A percentile compares a stretch with the other conserved stretches of the same genome.
These are phyloP conservation scores for Saccharomyces hybrid DNA, from an alignment of 1,139 yeast genomes.

Conservation along the genomic window DNA sequence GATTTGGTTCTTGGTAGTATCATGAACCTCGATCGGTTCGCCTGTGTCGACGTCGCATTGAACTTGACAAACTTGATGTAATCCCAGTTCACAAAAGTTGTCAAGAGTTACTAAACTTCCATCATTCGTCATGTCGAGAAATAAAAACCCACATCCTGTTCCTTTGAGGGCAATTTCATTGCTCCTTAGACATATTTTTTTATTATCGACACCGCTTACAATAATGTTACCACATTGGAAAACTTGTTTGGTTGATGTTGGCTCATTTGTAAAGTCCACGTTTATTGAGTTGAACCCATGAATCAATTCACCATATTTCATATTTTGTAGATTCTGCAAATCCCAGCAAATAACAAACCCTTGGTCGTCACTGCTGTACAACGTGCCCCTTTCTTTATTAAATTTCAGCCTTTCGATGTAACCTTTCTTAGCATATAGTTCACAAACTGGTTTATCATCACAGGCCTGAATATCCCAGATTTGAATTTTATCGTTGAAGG, in stretches of 20 bases:
- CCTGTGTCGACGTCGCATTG: neutral
- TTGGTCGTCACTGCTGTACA: slow-evolving; percentile 24
- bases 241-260: slow-evolving; percentile 6
- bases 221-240: slow-evolving; percentile 25
- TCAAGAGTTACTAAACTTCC: neutral
- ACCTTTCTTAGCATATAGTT: slow-evolving; percentile 21
- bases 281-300: slow-evolving; percentile 20
- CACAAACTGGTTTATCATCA: slow-evolving; percentile 14
- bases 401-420: slow-evolving; percentile 16
- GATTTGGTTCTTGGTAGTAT: neutral
- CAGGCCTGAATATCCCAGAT: slow-evolving; percentile 25
- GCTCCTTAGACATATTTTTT: neutral
- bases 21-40: neutral
- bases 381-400: slow-evolving; percentile 11
- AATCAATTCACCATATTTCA: slow-evolving; percentile 16
- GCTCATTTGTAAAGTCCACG: slow-evolving; percentile 5
- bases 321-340: slow-evolving; percentile 10
- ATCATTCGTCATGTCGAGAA: neutral
- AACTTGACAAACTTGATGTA: slow-evolving; percentile 2
- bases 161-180: neutral
- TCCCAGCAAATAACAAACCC: slow-evolving; percentile 25
- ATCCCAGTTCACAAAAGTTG: slow-evolving; percentile 24
- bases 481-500: slow-evolving; percentile 17
- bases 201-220: slow-evolving; percentile 4
- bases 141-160: neutral